Percentiles rank a stretch among this genome's conserved stretches.
phyloP scores from a whole-genome alignment of 805 yeast species.

The Candida boleticola region DNA sequence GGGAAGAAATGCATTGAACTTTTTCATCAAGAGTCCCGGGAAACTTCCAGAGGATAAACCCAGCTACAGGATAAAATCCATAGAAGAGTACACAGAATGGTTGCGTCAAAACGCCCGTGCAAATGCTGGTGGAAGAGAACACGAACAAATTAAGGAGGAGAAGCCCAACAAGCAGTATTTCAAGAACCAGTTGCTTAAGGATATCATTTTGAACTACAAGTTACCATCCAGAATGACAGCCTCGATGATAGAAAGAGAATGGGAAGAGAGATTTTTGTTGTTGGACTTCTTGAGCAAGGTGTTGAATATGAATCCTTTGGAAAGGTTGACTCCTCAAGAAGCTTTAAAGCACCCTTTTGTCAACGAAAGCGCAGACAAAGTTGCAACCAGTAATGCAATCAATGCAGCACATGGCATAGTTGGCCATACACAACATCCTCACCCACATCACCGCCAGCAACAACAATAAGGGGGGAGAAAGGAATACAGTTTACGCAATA shows the following conservation, averaged over 20 bases:
- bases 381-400: not conserved
- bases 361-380: conserved; percentile 23
- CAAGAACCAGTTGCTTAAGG: conserved; percentile 58
- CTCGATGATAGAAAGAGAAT: conserved; percentile 62
- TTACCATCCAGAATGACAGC: conserved; percentile 57
- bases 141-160: conserved; percentile 44
- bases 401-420: not conserved
- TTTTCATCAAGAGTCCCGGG: conserved; percentile 47
- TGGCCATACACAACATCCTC: not conserved
- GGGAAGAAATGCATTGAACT: conserved; percentile 80
- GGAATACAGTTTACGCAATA: too few relatives aligned
- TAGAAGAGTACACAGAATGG: conserved; percentile 30
- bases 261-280: conserved; percentile 66
- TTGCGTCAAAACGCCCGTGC: conserved; percentile 17
- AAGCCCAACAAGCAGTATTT: conserved; percentile 86
- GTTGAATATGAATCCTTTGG: conserved; percentile 83
- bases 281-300: conserved; percentile 78
- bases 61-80: conserved; percentile 29
- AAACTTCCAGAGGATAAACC: conserved; percentile 24
- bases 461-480: conserved; percentile 1
- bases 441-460: conserved; percentile 1
- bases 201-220: conserved; percentile 75
- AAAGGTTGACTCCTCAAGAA: conserved; percentile 96
- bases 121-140: conserved; percentile 24
- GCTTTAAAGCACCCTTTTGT: conserved; percentile 91